These are phyloP conservation scores for Lathyrus aphaca DNA, from an alignment of 306 rosid species.

Conservation along the genomic window DNA sequence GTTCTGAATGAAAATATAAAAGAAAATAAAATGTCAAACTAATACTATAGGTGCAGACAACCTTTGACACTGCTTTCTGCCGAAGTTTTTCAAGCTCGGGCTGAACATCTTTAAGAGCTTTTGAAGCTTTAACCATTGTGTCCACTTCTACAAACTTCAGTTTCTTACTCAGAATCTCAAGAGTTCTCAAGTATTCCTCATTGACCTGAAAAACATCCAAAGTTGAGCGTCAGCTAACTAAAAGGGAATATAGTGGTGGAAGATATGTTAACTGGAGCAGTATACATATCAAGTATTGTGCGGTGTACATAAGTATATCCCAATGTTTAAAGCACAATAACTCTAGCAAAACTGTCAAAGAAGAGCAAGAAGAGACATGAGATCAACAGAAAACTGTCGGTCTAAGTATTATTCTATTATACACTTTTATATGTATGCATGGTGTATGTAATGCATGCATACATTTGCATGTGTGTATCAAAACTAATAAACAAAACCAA, in stretches of 20 bases:
- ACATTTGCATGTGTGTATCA: not conserved
- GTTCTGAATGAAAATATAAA: slow-evolving; percentile 20
- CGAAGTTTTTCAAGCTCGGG: slow-evolving; percentile 96
- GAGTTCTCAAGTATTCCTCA: slow-evolving; percentile 92
- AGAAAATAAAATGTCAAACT: slow-evolving; percentile 5
- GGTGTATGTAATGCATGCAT: not conserved
- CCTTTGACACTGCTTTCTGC: slow-evolving; percentile 97
- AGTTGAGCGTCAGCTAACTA: slow-evolving; percentile 30
- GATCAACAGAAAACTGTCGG: not conserved
- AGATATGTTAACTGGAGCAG: slow-evolving; percentile 12
- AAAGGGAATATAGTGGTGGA: slow-evolving; percentile 8
- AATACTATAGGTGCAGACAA: slow-evolving; percentile 37
- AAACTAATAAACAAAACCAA: slow-evolving; percentile 21
- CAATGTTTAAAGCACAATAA: slow-evolving; percentile 17
- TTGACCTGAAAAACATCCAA: slow-evolving; percentile 69
- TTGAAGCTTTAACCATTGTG: slow-evolving; percentile 82
- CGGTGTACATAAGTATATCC: slow-evolving; percentile 34
- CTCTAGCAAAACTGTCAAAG: slow-evolving; percentile 16
- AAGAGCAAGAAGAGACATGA: slow-evolving; percentile 15
- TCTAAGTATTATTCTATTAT: not conserved
- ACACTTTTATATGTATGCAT: not conserved
- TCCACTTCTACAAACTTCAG: slow-evolving; percentile 87
- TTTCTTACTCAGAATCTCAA: slow-evolving; percentile 89
- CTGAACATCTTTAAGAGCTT: slow-evolving; percentile 95
- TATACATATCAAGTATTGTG: slow-evolving; percentile 15